phyloP scores from a whole-genome alignment of 31 red algal species.

The Asparagopsis taxiformis region DNA sequence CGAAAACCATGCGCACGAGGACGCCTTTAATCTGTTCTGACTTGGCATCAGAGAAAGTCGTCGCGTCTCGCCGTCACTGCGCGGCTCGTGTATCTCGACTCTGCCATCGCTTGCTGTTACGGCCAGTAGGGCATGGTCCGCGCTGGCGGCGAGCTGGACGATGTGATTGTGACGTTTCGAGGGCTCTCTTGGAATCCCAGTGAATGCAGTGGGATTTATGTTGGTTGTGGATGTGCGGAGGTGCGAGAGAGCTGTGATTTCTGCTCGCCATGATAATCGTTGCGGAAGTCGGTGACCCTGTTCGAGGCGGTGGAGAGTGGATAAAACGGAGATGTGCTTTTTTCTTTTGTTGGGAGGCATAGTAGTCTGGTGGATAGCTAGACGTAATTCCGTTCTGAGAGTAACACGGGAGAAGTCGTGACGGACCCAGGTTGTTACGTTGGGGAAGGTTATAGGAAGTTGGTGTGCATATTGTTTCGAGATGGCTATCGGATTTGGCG shows the following conservation, averaged over 20 bases:
- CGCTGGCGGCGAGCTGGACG: slow-evolving; percentile 12
- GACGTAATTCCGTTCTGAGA: no score
- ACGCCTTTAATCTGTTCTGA: background rate
- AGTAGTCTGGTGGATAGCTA: no score
- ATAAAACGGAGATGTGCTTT: background rate
- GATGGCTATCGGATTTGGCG: no score
- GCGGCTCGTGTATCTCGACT: slow-evolving; percentile 32
- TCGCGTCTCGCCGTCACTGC: background rate
- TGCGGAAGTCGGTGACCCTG: background rate
- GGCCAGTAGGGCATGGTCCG: slow-evolving; percentile 25
- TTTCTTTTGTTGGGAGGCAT: no score
- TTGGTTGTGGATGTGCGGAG: slow-evolving; percentile 2
- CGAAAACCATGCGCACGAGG: background rate
- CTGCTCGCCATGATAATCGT: slow-evolving; percentile 3
- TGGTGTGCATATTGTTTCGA: no score
- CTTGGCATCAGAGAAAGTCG: slow-evolving; percentile 10
- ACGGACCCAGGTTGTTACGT: no score
- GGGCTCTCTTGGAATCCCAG: no score
- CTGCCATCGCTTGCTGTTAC: slow-evolving; percentile 17
- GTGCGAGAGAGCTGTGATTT: slow-evolving; percentile 6
- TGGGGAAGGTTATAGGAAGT: no score
- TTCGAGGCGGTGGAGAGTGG: slow-evolving; percentile 6
- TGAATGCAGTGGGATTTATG: background rate
- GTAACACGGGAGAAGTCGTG: no score
- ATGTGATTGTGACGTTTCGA: slow-evolving; percentile 21